Evolutionary conservation across 108 stramenopile genomes (phyloP).

Genomic region (Nitzschia putrida): DNA sequence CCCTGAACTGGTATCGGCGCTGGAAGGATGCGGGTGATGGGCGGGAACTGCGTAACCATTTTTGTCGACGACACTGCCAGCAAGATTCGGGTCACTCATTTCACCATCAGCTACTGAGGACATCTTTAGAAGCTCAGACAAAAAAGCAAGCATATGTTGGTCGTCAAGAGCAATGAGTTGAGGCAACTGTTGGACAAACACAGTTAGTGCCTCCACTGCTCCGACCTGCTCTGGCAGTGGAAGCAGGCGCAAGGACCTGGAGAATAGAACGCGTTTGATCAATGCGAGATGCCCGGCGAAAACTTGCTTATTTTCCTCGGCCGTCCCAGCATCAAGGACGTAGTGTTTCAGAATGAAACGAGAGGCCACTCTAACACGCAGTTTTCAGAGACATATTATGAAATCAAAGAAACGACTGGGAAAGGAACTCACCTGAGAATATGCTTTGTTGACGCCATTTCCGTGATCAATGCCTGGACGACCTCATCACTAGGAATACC

Average conservation of each 20-base stretch:
- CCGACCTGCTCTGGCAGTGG: slow-evolving; percentile 81
- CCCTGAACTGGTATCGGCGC: slow-evolving; percentile 21
- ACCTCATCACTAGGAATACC: slow-evolving; percentile 42
- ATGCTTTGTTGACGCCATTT: slow-evolving; percentile 69
- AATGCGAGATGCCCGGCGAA: slow-evolving; percentile 21
- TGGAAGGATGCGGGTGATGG: slow-evolving; percentile 7
- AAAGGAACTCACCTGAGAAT: slow-evolving; percentile 59
- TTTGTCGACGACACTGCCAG: slow-evolving; percentile 71
- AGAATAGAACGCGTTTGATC: slow-evolving; percentile 70
- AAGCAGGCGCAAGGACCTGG: slow-evolving; percentile 63
- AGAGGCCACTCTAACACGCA: slow-evolving; percentile 49
- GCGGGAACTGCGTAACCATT: slow-evolving; percentile 66
- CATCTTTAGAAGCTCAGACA: slow-evolving; percentile 83
- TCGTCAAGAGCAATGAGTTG: slow-evolving; percentile 60
- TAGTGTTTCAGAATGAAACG: slow-evolving; percentile 53
- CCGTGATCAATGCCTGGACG: slow-evolving; percentile 55
- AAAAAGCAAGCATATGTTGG: slow-evolving; percentile 68
- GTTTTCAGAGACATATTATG: not conserved
- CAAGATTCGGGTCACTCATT: slow-evolving; percentile 63
- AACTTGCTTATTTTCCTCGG: not conserved
- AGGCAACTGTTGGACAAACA: slow-evolving; percentile 62
- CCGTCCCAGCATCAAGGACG: slow-evolving; percentile 17
- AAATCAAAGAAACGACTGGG: not conserved
- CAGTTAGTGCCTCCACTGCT: slow-evolving; percentile 67
- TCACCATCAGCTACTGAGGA: slow-evolving; percentile 86